These are phyloP conservation scores for Penicillium sp. DNA, from an alignment of 2,329 filamentous ascomycete species.

Conservation along the genomic window DNA sequence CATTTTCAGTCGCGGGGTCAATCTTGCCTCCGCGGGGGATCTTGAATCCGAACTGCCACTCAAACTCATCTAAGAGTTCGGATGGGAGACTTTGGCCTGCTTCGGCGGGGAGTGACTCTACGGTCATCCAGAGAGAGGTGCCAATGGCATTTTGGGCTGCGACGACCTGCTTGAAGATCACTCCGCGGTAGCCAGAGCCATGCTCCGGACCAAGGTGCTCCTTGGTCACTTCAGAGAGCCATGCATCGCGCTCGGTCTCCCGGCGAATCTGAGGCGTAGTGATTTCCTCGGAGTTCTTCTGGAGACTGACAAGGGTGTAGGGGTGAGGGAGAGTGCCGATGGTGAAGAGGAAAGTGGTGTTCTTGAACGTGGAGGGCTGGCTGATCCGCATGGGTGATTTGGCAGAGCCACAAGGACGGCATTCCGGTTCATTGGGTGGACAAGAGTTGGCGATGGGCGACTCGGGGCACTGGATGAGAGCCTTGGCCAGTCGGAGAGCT, in stretches of 20 bases:
- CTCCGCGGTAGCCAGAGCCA: conserved; percentile 65
- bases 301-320: conserved; percentile 75
- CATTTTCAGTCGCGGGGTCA: conserved; percentile 38
- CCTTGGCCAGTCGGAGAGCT: conserved; percentile 70
- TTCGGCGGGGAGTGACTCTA: conserved; percentile 58
- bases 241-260: conserved; percentile 72
- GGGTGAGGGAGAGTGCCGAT: conserved; percentile 90
- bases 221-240: conserved; percentile 72
- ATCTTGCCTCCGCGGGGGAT: conserved; percentile 60
- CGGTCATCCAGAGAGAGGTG: conserved; percentile 78
- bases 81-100: conserved; percentile 57
- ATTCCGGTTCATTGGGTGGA: conserved; percentile 76
- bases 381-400: conserved; percentile 64
- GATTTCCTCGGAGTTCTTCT: conserved; percentile 59
- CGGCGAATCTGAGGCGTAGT: conserved; percentile 68
- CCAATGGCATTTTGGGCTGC: conserved; percentile 66
- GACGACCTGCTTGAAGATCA: conserved; percentile 78
- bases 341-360: conserved; percentile 72
- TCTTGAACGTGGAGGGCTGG: conserved; percentile 69
- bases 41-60: conserved; percentile 87
- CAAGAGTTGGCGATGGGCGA: conserved; percentile 75
- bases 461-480: conserved; percentile 73
- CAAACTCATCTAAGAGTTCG: conserved; percentile 62
- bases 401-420: conserved; percentile 70
- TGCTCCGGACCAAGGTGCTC: conserved; percentile 66